Evolutionary conservation across 176 grass and related monocot genomes (phyloP), one percentile per base, ranked within the genome.

Genomic region (Oryza coarctata): DNA sequence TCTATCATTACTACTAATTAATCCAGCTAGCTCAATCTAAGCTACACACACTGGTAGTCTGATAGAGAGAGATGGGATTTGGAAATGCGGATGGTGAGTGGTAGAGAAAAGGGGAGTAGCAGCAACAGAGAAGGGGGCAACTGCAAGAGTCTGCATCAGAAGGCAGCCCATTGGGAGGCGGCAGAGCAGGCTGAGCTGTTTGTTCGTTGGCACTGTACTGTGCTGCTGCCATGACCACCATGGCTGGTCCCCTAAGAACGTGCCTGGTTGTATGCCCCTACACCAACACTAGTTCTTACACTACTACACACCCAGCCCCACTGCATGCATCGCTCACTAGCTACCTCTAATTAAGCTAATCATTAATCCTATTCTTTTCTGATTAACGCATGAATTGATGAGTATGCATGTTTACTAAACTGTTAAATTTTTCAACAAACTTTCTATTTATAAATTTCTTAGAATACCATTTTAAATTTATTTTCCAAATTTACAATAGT

Each of bases 181-280:
- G 68, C 68, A 78, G 70, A 81, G 75, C 75, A 63, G 71, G 64
- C 78, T 82, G 65, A 86, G 88, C 78, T 90, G 88, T 90, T 78
- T 77, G 79, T 78, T 90, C 67, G 88, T 83, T 90, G 88, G 83
- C 83, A 82, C 67, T 82, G 88, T 86, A 86, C 80, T 83, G 44
- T 60, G 25, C 71, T 22, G 55, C 50, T 70, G 87, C 73, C 83
- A 73, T 82, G 78, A 71, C 83, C 83, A 90, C 72, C 73, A 78
- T 67, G 73, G 8, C 73, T 72, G 83, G 78, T 86, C 83, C 78
- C 77, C 83, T 17, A 43, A 76, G 12, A 65, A 78, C 73, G 77
- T 77, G 79, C 65, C 50, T 33, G 32, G 4, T 4, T 33, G 32
- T 36, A 36, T 36, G 35, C 40, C 23, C 26, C 69, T 12, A 17